phyloP scores from a whole-genome alignment of 768 basidiomycete genomes.

The Mrakia gelida region DNA sequence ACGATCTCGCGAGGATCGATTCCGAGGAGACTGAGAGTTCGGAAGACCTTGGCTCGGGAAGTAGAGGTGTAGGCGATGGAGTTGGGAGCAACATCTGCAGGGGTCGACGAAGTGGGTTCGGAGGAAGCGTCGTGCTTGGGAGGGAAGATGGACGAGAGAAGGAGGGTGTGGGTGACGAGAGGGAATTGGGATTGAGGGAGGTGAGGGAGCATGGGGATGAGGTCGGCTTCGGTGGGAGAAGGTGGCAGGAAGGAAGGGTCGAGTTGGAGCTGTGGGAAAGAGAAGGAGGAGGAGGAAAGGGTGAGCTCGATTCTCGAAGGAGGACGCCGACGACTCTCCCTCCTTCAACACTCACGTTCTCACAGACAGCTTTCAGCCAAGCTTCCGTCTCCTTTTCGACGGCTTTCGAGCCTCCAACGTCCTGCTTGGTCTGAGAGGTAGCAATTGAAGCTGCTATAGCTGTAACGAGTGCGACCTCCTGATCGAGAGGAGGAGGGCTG shows the following conservation, averaged over 20 bases:
- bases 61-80: constrained; percentile 33
- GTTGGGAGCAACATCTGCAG: not conserved
- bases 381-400: not conserved
- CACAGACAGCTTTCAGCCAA: constrained; percentile 26
- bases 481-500: constrained; percentile 19
- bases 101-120: not conserved
- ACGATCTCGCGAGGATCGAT: constrained; percentile 21
- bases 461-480: constrained; percentile 19
- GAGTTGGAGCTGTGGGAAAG: constrained; percentile 26
- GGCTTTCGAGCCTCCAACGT: no score
- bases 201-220: constrained; percentile 16
- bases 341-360: constrained; percentile 12
- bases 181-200: not conserved
- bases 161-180: constrained; percentile 9
- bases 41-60: constrained; percentile 31
- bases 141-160: constrained; percentile 26
- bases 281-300: not conserved
- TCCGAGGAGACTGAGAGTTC: constrained; percentile 32
- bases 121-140: not conserved
- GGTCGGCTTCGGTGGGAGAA: not conserved
- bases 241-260: constrained; percentile 20
- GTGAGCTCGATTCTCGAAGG: not conserved
- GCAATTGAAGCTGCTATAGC: constrained; percentile 11
- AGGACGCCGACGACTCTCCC: not conserved
- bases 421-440: not conserved